These are phyloP conservation scores for Pontederia paniculata DNA, from an alignment of 176 grass and related monocot genomes.

Conservation along the genomic window DNA sequence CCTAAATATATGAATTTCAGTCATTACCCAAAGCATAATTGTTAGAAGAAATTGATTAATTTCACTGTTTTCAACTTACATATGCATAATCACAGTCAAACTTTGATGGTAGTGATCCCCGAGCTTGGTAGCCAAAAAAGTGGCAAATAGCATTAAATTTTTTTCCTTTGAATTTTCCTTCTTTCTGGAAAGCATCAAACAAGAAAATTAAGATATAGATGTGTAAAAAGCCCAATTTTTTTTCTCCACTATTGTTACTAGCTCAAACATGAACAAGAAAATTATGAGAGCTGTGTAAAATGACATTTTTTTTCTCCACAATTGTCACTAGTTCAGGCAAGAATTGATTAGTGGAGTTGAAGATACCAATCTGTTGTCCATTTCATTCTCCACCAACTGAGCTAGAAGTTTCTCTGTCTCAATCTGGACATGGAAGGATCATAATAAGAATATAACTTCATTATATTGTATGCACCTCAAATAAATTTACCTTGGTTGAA, in stretches of 20 bases:
- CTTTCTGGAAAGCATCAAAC: conserved; percentile 26
- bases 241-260: background rate
- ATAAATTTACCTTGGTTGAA: background rate
- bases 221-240: no score
- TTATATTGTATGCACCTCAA: no score
- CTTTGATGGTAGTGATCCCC: conserved; percentile 50
- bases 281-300: background rate
- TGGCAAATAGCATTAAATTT: conserved; percentile 67
- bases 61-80: conserved; percentile 15
- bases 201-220: background rate
- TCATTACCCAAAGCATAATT: background rate
- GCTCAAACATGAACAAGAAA: background rate
- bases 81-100: conserved; percentile 72
- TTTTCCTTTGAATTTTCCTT: conserved; percentile 54
- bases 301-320: background rate
- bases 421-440: conserved; percentile 29
- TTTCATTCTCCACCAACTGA: conserved; percentile 58
- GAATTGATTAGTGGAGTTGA: background rate
- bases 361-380: conserved; percentile 51
- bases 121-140: conserved; percentile 69
- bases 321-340: background rate
- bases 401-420: conserved; percentile 62
- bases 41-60: background rate
- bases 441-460: no score
- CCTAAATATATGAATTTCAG: conserved; percentile 14